These are phyloP conservation scores for Nicotiana knightiana DNA, from an alignment of 257 asterid genomes.

Conservation along the genomic window DNA sequence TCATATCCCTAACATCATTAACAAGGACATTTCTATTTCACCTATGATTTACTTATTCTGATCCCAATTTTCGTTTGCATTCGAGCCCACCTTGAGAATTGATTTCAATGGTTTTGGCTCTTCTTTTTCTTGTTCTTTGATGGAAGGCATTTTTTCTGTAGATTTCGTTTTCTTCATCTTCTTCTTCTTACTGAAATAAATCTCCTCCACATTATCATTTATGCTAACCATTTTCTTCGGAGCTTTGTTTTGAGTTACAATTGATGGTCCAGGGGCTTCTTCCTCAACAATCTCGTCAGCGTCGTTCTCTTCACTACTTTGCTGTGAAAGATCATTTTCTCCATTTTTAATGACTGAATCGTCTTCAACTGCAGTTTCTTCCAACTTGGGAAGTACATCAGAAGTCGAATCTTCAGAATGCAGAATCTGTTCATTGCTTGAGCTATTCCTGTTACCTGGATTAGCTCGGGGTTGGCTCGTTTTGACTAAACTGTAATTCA, in stretches of 20 bases:
- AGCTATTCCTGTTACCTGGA: background rate
- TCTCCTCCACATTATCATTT: conserved; percentile 22
- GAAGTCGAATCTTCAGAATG: background rate
- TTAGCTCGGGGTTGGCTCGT: background rate
- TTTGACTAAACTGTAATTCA: background rate
- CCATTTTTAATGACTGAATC: background rate
- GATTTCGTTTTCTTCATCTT: conserved; percentile 1
- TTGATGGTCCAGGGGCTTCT: background rate
- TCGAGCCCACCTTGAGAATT: conserved; percentile 21
- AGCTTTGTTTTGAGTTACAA: conserved; percentile 4
- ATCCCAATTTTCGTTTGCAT: background rate
- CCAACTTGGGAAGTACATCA: background rate
- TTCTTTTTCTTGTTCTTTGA: background rate
- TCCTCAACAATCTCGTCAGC: conserved; percentile 4
- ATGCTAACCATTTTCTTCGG: conserved; percentile 32
- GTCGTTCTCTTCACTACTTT: background rate
- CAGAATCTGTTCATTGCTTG: background rate
- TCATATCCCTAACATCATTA: background rate
- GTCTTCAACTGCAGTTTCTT: background rate
- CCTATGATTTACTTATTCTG: background rate
- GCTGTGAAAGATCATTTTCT: background rate
- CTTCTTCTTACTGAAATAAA: conserved; percentile 6
- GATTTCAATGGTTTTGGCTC: conserved; percentile 19
- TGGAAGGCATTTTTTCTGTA: background rate
- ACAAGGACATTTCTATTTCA: background rate